Conservation (phyloP, 495 filamentous ascomycete species). For the Trichoderma virens region DNA sequence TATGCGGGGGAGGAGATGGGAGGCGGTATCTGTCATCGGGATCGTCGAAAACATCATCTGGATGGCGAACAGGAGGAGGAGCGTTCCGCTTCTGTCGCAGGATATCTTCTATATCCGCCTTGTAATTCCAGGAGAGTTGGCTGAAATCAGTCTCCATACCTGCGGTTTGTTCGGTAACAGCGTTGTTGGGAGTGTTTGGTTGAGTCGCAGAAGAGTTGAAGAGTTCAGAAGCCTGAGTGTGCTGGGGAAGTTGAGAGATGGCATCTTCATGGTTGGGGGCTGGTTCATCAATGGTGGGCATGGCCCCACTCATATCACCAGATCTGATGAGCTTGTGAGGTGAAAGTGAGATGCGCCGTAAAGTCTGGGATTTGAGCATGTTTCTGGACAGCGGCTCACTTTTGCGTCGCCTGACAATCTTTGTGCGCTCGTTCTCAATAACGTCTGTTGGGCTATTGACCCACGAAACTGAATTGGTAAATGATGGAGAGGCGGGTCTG, state of each 20-base stretch:
- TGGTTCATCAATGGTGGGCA: not conserved
- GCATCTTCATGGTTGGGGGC: not conserved
- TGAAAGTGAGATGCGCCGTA: not conserved
- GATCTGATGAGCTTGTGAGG: not conserved
- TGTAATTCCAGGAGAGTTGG: not conserved
- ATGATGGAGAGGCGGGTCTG: not conserved
- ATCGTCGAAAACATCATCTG: not conserved
- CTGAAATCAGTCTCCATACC: not conserved
- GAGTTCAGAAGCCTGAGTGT: not conserved
- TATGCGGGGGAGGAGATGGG: not conserved
- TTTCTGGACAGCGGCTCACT: slow-evolving; percentile 2
- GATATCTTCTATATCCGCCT: not conserved
- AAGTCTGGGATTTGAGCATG: not conserved
- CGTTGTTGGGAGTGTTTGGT: not conserved
- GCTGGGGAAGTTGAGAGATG: not conserved
- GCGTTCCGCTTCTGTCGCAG: no score
- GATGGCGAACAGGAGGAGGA: not conserved
- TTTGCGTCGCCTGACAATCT: not conserved
- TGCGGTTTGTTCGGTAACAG: not conserved
- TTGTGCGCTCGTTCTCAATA: not conserved
- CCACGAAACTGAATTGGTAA: not conserved
- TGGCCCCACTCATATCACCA: not conserved
- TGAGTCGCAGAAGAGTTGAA: not conserved
- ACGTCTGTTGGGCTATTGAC: not conserved
- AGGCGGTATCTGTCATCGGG: no score